Evolutionary conservation across 345 rosid species (phyloP).

Genomic region (Rhizophora mangle): DNA sequence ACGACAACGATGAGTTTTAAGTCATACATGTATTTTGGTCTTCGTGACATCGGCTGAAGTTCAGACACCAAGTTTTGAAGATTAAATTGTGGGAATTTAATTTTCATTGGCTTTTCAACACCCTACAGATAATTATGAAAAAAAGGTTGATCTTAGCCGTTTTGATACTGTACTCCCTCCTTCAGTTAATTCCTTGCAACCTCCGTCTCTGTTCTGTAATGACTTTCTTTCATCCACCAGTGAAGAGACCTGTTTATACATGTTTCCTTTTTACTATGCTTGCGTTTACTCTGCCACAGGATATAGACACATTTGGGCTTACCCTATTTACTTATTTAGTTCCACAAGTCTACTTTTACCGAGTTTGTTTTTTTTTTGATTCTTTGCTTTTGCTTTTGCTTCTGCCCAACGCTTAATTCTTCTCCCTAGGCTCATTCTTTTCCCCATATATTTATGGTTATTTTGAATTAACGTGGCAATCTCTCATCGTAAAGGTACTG

Average conservation of each 20-base stretch:
- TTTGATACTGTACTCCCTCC: neutral
- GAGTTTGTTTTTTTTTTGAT: neutral
- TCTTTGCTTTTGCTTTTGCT: neutral
- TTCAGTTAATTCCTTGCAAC: too few relatives aligned
- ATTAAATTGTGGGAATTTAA: neutral
- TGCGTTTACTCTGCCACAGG: too few relatives aligned
- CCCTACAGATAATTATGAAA: neutral
- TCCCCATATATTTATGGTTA: neutral
- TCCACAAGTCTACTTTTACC: neutral
- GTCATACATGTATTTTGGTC: neutral
- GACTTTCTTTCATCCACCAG: too few relatives aligned
- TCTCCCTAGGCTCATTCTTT: slow-evolving; percentile 6
- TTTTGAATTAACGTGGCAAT: slow-evolving; percentile 2
- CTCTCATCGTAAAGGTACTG: slow-evolving; percentile 60
- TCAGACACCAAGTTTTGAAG: neutral
- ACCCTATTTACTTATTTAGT: neutral
- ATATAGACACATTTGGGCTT: neutral
- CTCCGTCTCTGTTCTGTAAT: too few relatives aligned
- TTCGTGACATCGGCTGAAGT: neutral
- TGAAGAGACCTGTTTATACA: neutral
- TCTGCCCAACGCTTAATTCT: neutral
- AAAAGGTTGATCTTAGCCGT: neutral
- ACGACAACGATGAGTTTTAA: slow-evolving; percentile 1
- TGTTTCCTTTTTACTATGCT: neutral
- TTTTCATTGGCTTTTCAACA: neutral